Evolutionary conservation across 2,329 filamentous ascomycete genomes (phyloP), one percentile per base, ranked within the genome.

Genomic region (Fusarium abutilonis): DNA sequence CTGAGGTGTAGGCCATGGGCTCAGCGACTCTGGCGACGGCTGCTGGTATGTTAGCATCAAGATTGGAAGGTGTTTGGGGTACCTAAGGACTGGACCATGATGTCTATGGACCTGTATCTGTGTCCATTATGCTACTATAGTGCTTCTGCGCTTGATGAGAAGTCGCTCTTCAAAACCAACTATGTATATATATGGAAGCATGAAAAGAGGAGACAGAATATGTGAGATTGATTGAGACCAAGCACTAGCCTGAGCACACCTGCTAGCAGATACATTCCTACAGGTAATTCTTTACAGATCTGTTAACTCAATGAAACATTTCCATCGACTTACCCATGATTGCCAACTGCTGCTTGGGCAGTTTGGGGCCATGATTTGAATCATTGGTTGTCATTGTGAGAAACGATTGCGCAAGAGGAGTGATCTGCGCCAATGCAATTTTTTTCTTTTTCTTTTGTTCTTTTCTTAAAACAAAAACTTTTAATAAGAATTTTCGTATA

Each of bases 21-120:
- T 94, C 91, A 59, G 90, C 88, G 71, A 94, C 90, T 71, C 91
- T 85, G 72, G 89, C 91, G 78, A 92, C 83, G 73, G 89, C 90
- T 92, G 66, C 55, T 29, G 13, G 14, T 40, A 53, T 58, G 71
- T 80, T 71, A 80, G 77, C 70, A 57, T 54, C 23, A 26, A 66
- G 41, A 47, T 52, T 52, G 56, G 28, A 23, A 14, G 35, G 49
- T 38, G 21, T 42, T 14, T 31, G 40, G 43, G 55, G 54, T 62
- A 62, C 48, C 38, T 57, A 57, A 47, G 42, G 43, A 44, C 36
- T 55, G 63, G 68, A 65, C 52, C 56, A 62, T 44, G 32, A 39
- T 61, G 42, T 21, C 23, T 38, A 36, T 41, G 42, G 19, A 9
- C 7, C 26, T 40, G 21, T 40, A 23, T 26, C 17, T 40, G 23